Base-by-base conservation (phyloP, 2,329 filamentous ascomycete genomes). In the Alternaria consortialis region DNA sequence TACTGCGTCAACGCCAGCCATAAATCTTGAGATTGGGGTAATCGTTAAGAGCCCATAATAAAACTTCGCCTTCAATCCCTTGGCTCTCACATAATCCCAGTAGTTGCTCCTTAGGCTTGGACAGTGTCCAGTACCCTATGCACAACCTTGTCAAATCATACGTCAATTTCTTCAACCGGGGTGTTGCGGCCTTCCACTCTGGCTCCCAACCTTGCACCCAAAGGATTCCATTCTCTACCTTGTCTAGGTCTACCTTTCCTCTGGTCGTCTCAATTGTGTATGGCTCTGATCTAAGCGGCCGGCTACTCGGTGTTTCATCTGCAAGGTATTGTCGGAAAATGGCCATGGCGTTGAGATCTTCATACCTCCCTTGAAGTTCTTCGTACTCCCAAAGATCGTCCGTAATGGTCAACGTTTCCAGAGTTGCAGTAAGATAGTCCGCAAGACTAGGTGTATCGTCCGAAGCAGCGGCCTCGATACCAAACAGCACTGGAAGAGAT, bases 151-250 rank as follows among this genome's bases (percentile, higher is more conserved):
- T 8, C n/a, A 48, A 12, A 13, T 58, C 59, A 46, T 58, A 62
- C 32, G 25, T 50, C 34, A 58, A 40, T 13, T 44, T 42, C 29
- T 20, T 58, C 37, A 58, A 23, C 7, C 20, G 42, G 12, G 50
- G 54, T n/a, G 59, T 62, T 9, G 59, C 59, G 12, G 29, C 32
- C 36, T 53, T 58, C 50, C 59, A 58, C 51, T 39, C 57, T 2
- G 37, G 57, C 37, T 51, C 51, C 2, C 25, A 11, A 17, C 32
- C 31, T 31, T 25, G 25, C 25, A 17, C 17, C 54, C 60, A 62
- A 17, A 36, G 20, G 37, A 37, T 15, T 25, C 11, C n/a, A 39
- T 11, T 39, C 36, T 39, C 36, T 17, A 39, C 9, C 36, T 29
- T 29, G 27, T 29, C 27, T 29, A 5, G 27, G 5, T 29, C 27